A percentile compares a stretch with the other conserved stretches of the same genome.
Evolutionary conservation across 176 grass and related monocot genomes (phyloP).

Genomic region (Musa acuminata): DNA sequence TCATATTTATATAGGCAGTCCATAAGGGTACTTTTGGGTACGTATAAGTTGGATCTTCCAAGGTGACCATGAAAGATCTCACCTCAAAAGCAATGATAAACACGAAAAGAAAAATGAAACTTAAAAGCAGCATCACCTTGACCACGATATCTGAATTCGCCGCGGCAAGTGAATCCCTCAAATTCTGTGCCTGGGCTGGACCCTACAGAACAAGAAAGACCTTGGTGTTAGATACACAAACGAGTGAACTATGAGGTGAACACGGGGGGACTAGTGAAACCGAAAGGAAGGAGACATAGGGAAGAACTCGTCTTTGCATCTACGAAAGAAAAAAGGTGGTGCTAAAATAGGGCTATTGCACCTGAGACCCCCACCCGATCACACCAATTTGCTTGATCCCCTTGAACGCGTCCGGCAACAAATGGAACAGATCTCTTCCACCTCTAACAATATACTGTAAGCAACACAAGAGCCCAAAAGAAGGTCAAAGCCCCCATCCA

Average conservation of each 20-base stretch:
- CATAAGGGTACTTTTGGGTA: too few species aligned
- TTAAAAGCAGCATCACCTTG: conserved; percentile 8
- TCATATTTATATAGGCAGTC: too few species aligned
- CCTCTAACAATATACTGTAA: conserved; percentile 75
- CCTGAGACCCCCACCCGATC: conserved; percentile 88
- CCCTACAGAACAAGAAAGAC: conserved; percentile 5
- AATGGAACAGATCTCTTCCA: conserved; percentile 77
- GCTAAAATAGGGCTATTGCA: not conserved
- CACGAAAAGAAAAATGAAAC: not conserved
- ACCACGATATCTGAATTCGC: conserved; percentile 18
- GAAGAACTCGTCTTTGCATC: too few species aligned
- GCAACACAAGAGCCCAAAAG: not conserved
- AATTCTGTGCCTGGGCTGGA: conserved; percentile 29
- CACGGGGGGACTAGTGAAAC: too few species aligned
- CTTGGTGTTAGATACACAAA: not conserved
- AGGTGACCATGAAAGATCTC: too few species aligned
- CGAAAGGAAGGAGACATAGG: not conserved
- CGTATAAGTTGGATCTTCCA: too few species aligned
- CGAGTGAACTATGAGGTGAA: not conserved
- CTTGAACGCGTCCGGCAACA: conserved; percentile 73
- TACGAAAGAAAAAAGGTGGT: not conserved
- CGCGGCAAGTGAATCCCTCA: conserved; percentile 26
- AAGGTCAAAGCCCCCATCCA: not conserved
- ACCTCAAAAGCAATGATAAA: not conserved
- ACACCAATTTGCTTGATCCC: conserved; percentile 90